Evolutionary conservation across 768 basidiomycete species (phyloP), one percentile per base, ranked within the genome.

Genomic region (Boletellus ananas): DNA sequence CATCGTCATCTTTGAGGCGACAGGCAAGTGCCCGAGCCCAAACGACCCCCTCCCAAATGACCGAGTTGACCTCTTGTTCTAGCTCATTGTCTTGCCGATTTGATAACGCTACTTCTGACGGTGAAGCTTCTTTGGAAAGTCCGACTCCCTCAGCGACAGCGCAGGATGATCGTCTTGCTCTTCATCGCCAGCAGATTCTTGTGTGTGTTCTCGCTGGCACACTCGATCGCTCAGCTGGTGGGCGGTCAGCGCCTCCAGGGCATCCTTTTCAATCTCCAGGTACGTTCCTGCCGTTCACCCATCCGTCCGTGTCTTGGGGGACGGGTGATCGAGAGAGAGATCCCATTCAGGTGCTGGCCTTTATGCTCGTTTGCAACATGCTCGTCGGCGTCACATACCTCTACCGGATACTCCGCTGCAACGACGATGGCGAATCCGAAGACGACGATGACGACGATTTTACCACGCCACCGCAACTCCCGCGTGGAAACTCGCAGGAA

Each of bases 101-200:
- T 27, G 9, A n/a, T 10, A 0, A 43, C 39, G 1, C 16, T 54
- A 7, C 9, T 21, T 5, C 34, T 57, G 6, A 43, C 55, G 0
- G 20, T 60, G 27, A 57, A 57, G 27, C 43, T 60, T 10, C 52
- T 60, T 31, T 52, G 56, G 59, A 41, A 36, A 17, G 34, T 57
- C 23, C 51, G 38, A 9, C 59, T 60, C 41, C 56, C 59, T 12
- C 21, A 6, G 31, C 17, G 50, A 35, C 56, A 58, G 20, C 59
- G 46, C 34, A 47, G 43, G 27, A 49, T 49, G 49, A 43, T 49
- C 16, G 5, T 49, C 2, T 29, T 17, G 10, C 25, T 49, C 3
- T 49, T 43, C 27, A 21, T 42, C 4, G 41, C 35, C 36, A 49
- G 49, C 17, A 43, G 27, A 21, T 31, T 43, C 18, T 13, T 43